phyloP scores from a whole-genome alignment of 257 asterid species.

The Fraxinus excelsior region DNA sequence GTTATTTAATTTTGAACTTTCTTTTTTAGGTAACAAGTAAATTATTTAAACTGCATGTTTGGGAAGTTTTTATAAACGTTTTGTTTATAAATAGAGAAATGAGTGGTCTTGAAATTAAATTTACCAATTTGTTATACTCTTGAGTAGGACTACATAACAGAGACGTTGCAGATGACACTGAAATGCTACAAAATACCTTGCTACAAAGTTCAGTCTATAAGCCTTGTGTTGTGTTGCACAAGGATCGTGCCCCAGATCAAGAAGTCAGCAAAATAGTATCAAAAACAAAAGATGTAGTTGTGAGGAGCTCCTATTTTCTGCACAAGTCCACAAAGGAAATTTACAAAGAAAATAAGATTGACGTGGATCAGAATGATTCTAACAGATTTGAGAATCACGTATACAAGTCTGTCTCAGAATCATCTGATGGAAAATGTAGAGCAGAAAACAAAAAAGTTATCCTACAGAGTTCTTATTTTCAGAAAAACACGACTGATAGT shows the following conservation, averaged over 20 bases:
- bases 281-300: constrained; percentile 36
- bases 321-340: constrained; percentile 36
- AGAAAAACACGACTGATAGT: constrained; percentile 14
- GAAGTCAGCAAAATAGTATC: constrained; percentile 33
- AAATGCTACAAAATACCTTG: constrained; percentile 27
- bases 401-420: constrained; percentile 25
- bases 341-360: constrained; percentile 32
- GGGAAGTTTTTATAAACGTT: too few species aligned
- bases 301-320: constrained; percentile 65
- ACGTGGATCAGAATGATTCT: constrained; percentile 24
- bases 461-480: constrained; percentile 32
- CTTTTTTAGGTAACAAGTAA: background rate
- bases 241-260: constrained; percentile 45
- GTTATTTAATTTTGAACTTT: background rate
- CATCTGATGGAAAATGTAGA: constrained; percentile 28
- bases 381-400: constrained; percentile 20
- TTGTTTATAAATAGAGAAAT: too few species aligned
- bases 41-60: background rate
- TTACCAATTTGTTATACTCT: constrained; percentile 8
- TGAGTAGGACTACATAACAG: constrained; percentile 37
- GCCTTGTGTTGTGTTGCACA: constrained; percentile 60
- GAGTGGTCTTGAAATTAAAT: background rate
- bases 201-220: constrained; percentile 45
- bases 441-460: constrained; percentile 28
- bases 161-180: constrained; percentile 25